Conservation (phyloP, 2,329 filamentous ascomycete genomes). For the Paraphaeosphaeria sporulosa region DNA sequence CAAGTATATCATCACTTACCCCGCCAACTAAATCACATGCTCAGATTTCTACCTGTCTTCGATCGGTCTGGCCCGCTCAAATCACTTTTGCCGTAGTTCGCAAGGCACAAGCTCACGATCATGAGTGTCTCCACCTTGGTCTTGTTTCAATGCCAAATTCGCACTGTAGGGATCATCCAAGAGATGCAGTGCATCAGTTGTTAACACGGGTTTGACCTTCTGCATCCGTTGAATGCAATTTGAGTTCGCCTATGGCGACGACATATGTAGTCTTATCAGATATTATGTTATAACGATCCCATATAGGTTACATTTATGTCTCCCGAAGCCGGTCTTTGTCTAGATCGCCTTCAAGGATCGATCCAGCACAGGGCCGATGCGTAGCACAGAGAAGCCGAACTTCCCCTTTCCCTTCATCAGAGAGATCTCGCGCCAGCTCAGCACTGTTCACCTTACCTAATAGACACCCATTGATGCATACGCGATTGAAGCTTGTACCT, state of each 20-base stretch:
- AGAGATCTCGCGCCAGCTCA: slow-evolving; percentile 15
- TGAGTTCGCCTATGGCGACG: too few relatives aligned
- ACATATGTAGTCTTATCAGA: too few relatives aligned
- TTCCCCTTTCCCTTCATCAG: slow-evolving; percentile 4
- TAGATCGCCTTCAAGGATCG: neutral
- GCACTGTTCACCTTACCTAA: slow-evolving; percentile 19
- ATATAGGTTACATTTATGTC: too few relatives aligned
- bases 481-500: neutral
- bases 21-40: neutral
- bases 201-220: too few relatives aligned
- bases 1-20: neutral
- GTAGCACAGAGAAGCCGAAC: neutral
- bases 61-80: neutral
- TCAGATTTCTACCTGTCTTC: neutral
- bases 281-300: too few relatives aligned
- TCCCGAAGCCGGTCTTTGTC: too few relatives aligned
- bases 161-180: neutral
- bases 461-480: slow-evolving; percentile 20
- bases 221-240: neutral
- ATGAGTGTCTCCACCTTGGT: neutral
- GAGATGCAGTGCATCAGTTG: too few relatives aligned
- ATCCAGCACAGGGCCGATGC: neutral
- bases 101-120: neutral
- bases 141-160: slow-evolving; percentile 8
- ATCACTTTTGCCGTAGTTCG: neutral